Conservation (phyloP, 139 green algal species). For the Eudorina sp. region DNA sequence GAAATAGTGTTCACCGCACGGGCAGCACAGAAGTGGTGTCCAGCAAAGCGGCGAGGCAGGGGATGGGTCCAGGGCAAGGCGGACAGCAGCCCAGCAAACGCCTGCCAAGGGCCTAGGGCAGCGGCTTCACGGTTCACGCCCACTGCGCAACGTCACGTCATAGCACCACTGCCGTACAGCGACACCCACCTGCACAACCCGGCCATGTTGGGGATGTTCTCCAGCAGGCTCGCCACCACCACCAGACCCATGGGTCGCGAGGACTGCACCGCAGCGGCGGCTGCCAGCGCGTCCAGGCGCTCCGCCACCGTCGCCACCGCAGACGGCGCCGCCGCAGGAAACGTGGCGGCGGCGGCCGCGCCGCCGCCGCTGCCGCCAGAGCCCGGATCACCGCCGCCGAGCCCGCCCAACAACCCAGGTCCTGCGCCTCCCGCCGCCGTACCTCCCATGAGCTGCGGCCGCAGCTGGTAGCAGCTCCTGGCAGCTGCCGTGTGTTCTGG, state of each 20-base stretch:
- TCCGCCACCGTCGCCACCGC: background rate
- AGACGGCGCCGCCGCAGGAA: too few relatives aligned
- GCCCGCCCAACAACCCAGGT: too few relatives aligned
- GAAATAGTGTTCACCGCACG: too few relatives aligned
- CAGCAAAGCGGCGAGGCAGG: too few relatives aligned
- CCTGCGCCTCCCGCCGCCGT: background rate
- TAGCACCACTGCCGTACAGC: too few relatives aligned
- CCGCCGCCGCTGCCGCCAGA: slow-evolving; percentile 65
- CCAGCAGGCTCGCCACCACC: slow-evolving; percentile 87
- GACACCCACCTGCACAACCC: slow-evolving; percentile 73
- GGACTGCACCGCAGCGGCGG: background rate
- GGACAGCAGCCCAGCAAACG: too few relatives aligned
- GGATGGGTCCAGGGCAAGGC: too few relatives aligned
- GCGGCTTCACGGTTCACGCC: too few relatives aligned
- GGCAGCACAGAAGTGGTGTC: too few relatives aligned
- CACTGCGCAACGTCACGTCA: too few relatives aligned
- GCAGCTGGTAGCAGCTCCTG: slow-evolving; percentile 40
- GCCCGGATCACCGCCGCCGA: too few relatives aligned
- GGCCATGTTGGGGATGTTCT: slow-evolving; percentile 89
- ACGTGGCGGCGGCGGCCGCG: slow-evolving; percentile 16
- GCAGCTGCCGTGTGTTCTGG: background rate
- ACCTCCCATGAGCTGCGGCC: slow-evolving; percentile 5
- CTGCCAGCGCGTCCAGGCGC: slow-evolving; percentile 27
- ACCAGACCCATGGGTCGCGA: slow-evolving; percentile 71
- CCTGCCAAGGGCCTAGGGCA: too few relatives aligned